Evolutionary conservation across 2,329 filamentous ascomycete genomes (phyloP), one percentile per base, ranked within the genome.

Genomic region (Pseudocercospora eumusae): DNA sequence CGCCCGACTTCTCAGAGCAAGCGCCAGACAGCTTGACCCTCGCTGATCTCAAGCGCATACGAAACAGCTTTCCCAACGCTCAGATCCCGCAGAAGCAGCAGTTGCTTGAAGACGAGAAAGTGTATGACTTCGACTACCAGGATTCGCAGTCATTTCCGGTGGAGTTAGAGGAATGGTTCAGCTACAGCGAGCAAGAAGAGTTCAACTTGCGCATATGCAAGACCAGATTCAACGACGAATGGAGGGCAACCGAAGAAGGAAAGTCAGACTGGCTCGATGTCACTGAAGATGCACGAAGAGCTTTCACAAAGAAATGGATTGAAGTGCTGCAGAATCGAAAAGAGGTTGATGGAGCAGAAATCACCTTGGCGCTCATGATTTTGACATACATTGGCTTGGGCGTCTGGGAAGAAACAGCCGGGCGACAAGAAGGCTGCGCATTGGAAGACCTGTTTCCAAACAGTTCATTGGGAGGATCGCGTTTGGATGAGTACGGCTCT

Each of bases 161-260:
- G 66, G 95, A 99, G 80, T 83, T 99, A 53, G 92, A 98, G 74
- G 95, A 99, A 78, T 99, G 95, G 95, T 99, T 99, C 77, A 87
- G 89, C 57, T 97, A 98, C 77, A 89, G 90, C 69, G 88, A 92
- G 65, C 90, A 90, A 76, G 93, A 98, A 74, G 90, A 91, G 78
- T 84, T 88, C 52, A 88, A 93, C 71, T 81, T 97, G 54, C 84
- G 90, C 57, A 85, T 88, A 57, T 88, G 90, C 20, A 90, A 91
- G 72, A 82, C 86, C 40, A 87, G 88, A 1, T 98, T 96, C 72
- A 86, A 92, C 66, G 85, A 86, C 73, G 85, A 88, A 72, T 96
- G 91, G 91, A 74, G 72, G 69, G 75, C 74, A 62, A 61, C 69
- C 42, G 73, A 69, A 63, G 73, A 69, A 61, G 78, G 36, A 74